phyloP scores from a whole-genome alignment of 371 early-diverging fungal species.

The Mitosporidium daphniae region DNA sequence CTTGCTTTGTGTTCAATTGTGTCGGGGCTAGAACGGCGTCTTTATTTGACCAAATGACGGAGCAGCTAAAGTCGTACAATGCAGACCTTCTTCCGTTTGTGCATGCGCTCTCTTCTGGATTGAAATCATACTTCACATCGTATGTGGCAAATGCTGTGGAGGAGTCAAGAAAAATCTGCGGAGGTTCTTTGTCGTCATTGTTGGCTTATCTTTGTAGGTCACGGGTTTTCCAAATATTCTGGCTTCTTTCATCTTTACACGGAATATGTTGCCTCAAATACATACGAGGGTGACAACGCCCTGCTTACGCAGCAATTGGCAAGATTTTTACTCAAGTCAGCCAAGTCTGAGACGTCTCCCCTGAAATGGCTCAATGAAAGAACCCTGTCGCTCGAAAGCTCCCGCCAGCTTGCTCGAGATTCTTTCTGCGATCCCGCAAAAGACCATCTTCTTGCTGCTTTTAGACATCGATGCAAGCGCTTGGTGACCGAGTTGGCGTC shows the following conservation, averaged over 20 bases:
- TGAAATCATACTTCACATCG: slow-evolving; percentile 35
- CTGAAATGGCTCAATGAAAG: no score
- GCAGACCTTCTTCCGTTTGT: slow-evolving; percentile 21
- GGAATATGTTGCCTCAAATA: no score
- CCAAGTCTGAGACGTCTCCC: no score
- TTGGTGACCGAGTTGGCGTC: no score
- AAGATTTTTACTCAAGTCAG: slow-evolving; percentile 20
- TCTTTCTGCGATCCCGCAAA: no score
- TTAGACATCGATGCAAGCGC: no score
- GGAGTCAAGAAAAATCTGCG: slow-evolving; percentile 24
- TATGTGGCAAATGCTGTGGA: slow-evolving; percentile 34
- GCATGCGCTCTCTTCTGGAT: slow-evolving; percentile 37
- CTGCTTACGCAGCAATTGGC: slow-evolving; percentile 30
- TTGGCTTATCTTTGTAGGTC: slow-evolving; percentile 31
- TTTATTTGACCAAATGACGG: slow-evolving; percentile 17
- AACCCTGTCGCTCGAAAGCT: no score
- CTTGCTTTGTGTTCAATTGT: slow-evolving; percentile 24
- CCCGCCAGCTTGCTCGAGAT: no score
- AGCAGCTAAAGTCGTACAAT: slow-evolving; percentile 11
- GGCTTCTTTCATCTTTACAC: slow-evolving; percentile 8
- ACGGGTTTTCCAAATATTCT: slow-evolving; percentile 30
- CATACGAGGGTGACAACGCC: slow-evolving; percentile 38
- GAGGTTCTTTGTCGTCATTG: no score
- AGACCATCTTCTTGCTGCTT: no score
- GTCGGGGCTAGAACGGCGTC: slow-evolving; percentile 12